Conservation (phyloP, 1,284 basidiomycete species). For the Athelia sp. region DNA sequence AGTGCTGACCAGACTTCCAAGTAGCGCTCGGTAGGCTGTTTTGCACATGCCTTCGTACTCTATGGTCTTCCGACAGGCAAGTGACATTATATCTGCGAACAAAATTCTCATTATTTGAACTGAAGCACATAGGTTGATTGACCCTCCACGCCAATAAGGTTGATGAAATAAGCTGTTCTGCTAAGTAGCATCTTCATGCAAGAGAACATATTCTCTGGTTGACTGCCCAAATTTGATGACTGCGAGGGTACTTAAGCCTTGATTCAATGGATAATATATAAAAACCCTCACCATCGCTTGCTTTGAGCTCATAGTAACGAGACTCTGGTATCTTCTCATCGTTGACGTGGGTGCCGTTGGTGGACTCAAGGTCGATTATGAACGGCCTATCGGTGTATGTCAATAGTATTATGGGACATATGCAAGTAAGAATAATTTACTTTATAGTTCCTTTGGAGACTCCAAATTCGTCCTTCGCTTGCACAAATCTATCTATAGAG, state of each 20-base stretch:
- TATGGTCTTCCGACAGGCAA: neutral
- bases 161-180: constrained; percentile 3
- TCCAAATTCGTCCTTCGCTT: constrained; percentile 87
- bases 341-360: constrained; percentile 93
- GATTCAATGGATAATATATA: constrained; percentile 2
- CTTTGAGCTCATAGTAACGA: constrained; percentile 87
- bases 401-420: constrained; percentile 4
- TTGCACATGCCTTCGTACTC: neutral
- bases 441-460: constrained; percentile 73
- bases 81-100: neutral
- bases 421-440: constrained; percentile 39
- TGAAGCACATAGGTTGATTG: too few species aligned
- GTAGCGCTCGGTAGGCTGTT: neutral
- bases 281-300: constrained; percentile 70
- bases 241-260: too few species aligned
- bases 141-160: too few species aligned
- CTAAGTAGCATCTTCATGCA: constrained; percentile 73
- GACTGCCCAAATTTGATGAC: constrained; percentile 92
- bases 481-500: constrained; percentile 69
- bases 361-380: constrained; percentile 95
- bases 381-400: constrained; percentile 62
- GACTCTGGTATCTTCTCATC: constrained; percentile 80
- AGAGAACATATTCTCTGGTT: constrained; percentile 81
- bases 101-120: neutral
- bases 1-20: neutral